phyloP scores from a whole-genome alignment of 2,329 filamentous ascomycete genomes.

The Mycogone perniciosa region DNA sequence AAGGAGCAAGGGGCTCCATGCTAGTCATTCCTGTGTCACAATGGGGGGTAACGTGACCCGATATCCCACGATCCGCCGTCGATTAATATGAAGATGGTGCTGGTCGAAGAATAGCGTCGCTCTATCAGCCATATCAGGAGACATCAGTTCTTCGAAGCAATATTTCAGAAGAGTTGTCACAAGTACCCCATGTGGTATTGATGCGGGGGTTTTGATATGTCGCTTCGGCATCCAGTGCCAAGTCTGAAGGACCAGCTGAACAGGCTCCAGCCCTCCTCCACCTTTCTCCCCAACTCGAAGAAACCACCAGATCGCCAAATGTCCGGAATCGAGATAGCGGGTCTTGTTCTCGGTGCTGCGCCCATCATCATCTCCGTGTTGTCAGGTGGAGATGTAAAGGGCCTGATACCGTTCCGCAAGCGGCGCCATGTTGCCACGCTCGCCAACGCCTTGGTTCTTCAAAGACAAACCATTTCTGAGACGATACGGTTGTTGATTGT shows the following conservation, averaged over 20 bases:
- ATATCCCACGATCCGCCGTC: too few species aligned
- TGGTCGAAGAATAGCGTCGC: too few species aligned
- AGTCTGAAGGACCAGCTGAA: background rate
- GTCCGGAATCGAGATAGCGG: constrained; percentile 4
- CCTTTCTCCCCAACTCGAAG: background rate
- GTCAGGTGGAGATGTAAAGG: background rate
- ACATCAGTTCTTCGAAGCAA: too few species aligned
- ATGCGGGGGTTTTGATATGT: too few species aligned
- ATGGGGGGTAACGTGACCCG: too few species aligned
- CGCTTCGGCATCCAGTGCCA: too few species aligned
- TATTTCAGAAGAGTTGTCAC: too few species aligned
- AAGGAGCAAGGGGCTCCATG: too few species aligned
- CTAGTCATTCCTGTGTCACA: too few species aligned
- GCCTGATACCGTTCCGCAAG: constrained; percentile 1
- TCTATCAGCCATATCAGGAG: too few species aligned
- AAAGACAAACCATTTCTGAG: background rate
- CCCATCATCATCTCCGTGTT: constrained; percentile 6
- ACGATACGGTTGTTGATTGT: constrained; percentile 1
- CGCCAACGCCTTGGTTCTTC: constrained; percentile 4
- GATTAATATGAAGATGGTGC: too few species aligned
- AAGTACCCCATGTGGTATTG: too few species aligned
- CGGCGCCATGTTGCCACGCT: constrained; percentile 5
- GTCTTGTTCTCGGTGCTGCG: constrained; percentile 4
- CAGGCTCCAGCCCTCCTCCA: background rate
- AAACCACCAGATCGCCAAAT: background rate